A percentile compares a stretch with the other conserved stretches of the same genome.
Conservation (phyloP, 345 rosid species). For the Populus euphratica region DNA sequence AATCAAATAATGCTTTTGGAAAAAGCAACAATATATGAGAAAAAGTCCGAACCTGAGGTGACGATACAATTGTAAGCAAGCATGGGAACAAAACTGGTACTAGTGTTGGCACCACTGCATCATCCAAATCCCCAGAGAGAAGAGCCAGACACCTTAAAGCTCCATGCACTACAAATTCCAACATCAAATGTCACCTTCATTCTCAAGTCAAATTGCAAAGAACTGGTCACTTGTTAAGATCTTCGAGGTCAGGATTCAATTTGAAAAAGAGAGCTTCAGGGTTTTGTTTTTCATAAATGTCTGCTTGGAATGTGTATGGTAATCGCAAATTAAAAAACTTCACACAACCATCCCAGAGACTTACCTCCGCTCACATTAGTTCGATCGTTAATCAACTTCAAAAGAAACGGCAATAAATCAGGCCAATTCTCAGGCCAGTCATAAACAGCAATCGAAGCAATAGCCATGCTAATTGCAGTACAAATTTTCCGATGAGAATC, state of each 20-base stretch:
- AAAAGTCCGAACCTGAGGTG: slow-evolving; percentile 64
- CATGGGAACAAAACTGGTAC: slow-evolving; percentile 79
- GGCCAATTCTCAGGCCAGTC: slow-evolving; percentile 98
- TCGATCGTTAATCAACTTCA: slow-evolving; percentile 63
- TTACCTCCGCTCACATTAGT: slow-evolving; percentile 64
- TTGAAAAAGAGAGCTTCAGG: neutral
- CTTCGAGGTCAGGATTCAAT: neutral
- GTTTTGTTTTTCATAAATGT: neutral
- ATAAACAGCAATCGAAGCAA: slow-evolving; percentile 66
- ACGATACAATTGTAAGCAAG: slow-evolving; percentile 70
- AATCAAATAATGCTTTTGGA: neutral
- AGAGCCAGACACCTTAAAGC: slow-evolving; percentile 86
- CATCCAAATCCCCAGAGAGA: slow-evolving; percentile 81
- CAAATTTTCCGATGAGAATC: slow-evolving; percentile 77
- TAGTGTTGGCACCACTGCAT: slow-evolving; percentile 61
- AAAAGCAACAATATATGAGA: neutral
- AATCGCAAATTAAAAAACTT: neutral
- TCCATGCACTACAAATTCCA: slow-evolving; percentile 62
- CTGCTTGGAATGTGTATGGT: neutral
- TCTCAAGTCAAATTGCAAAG: neutral
- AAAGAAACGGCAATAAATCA: slow-evolving; percentile 69
- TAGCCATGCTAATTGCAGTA: slow-evolving; percentile 83
- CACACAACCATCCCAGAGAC: slow-evolving; percentile 1
- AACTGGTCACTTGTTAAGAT: neutral
- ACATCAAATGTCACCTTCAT: slow-evolving; percentile 6